Conservation (phyloP, 2,329 filamentous ascomycete genomes). For the Triangularia setosa region DNA sequence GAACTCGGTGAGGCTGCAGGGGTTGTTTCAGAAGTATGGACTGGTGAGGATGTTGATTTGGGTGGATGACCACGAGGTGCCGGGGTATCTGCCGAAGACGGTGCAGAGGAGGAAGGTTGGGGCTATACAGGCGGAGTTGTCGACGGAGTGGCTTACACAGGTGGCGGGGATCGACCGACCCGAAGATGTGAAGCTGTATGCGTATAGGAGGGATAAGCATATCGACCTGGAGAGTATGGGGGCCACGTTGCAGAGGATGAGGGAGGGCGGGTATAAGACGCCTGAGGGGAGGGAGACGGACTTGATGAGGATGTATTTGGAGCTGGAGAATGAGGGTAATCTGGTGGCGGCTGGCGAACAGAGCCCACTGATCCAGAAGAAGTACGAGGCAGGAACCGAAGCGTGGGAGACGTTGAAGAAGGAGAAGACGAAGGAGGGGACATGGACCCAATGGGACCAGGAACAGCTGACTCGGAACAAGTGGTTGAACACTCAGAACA, state of each 20-base stretch:
- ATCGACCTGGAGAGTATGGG: constrained; percentile 46
- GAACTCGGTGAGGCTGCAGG: constrained; percentile 52
- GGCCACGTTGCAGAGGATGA: constrained; percentile 45
- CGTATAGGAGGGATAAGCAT: constrained; percentile 25
- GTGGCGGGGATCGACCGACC: constrained; percentile 35
- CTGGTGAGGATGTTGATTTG: constrained; percentile 76
- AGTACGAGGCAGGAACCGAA: constrained; percentile 10
- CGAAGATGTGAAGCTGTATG: not conserved
- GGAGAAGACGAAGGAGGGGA: constrained; percentile 1
- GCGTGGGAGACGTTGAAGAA: constrained; percentile 12
- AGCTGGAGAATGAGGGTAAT: constrained; percentile 2
- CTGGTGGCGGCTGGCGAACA: constrained; percentile 16
- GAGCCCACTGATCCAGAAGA: not conserved
- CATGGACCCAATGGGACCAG: not conserved
- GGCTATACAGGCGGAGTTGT: constrained; percentile 57
- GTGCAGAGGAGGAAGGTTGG: constrained; percentile 53
- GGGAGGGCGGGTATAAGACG: constrained; percentile 36
- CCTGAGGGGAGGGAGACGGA: constrained; percentile 43
- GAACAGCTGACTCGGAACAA: constrained; percentile 3
- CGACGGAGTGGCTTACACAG: constrained; percentile 57
- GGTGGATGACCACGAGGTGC: constrained; percentile 58
- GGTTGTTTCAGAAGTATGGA: constrained; percentile 70
- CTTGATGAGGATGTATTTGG: constrained; percentile 27
- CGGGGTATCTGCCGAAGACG: constrained; percentile 55
- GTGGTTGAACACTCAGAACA: constrained; percentile 14